Evolutionary conservation across 1,284 basidiomycete genomes (phyloP).

Genomic region (Cryptococcus sp.): DNA sequence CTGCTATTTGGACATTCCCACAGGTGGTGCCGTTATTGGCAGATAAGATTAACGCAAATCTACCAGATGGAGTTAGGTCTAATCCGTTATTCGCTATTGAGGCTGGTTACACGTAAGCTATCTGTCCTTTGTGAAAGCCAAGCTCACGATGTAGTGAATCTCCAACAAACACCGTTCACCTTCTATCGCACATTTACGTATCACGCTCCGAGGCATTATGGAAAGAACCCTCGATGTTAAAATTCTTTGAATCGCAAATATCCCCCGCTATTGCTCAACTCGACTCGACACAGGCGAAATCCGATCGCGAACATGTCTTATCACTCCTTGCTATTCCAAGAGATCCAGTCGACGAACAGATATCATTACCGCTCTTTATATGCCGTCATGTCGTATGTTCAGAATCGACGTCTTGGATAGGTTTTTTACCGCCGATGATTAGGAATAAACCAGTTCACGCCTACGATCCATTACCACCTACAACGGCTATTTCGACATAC

Average conservation of each 20-base stretch:
- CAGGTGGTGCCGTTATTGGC: conserved; percentile 72
- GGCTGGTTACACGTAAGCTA: conserved; percentile 59
- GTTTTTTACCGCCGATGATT: conserved; percentile 64
- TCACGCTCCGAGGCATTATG: conserved; percentile 70
- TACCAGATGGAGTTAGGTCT: conserved; percentile 59
- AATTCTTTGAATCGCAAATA: conserved; percentile 64
- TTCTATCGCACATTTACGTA: conserved; percentile 80
- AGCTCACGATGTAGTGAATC: conserved; percentile 40
- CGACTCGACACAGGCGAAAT: conserved; percentile 19
- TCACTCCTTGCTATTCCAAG: conserved; percentile 47
- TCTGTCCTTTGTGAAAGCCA: conserved; percentile 2
- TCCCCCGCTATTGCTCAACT: conserved; percentile 18
- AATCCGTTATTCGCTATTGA: conserved; percentile 65
- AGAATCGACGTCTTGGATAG: conserved; percentile 59
- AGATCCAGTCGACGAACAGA: conserved; percentile 29
- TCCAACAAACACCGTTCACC: conserved; percentile 50
- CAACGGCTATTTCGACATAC: conserved; percentile 57
- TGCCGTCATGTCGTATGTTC: conserved; percentile 71
- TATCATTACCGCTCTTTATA: conserved; percentile 48
- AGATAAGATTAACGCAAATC: conserved; percentile 69
- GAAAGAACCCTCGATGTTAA: conserved; percentile 64
- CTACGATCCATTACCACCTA: conserved; percentile 77
- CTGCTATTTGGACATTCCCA: conserved; percentile 73
- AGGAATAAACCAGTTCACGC: conserved; percentile 53
- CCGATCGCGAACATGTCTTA: conserved; percentile 29